Base-by-base conservation (phyloP, 257 asterid genomes). In the Nicotiana knightiana region DNA sequence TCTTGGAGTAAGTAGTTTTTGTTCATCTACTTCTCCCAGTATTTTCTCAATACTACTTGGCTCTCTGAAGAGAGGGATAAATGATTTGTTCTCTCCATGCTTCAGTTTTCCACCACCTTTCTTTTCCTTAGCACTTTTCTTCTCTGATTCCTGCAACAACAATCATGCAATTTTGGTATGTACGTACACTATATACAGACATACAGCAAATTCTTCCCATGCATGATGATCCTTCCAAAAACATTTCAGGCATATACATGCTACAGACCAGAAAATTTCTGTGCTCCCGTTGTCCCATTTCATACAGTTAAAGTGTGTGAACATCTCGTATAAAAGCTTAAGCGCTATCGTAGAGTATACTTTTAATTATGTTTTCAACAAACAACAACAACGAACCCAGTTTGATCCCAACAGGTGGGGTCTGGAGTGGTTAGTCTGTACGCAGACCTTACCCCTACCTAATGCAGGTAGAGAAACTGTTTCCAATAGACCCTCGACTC, bases 41-140 rank as follows among this genome's bases (percentile, higher is more conserved):
- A 96, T 96, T 83, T 96, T 89, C 83, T 94, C 99, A 75, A 96
- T 93, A 91, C 99, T 96, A 86, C 98, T 96, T 4, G 99, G 99
- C 88, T 85, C 91, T 88, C 92, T 86, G 86, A 96, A 96, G 68
- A 90, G 88, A 76, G 98, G 98, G 86, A 91, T 88, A 82, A 93
- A 96, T 3, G 98, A 90, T 87, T 90, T 92, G 46, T 85, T 86
- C 71, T 91, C 96, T n/a, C 90, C 93, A 79, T 82, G 93, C 82
- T 88, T 90, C 65, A 87, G 55, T 78, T 90, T 84, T 53, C 97
- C 93, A 85, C 87, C 90, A 16, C 91, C 94, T 83, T 94, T 92
- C 92, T 90, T 93, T 87, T 92, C 97, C 86, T 90, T 93, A 78
- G 86, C 63, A 83, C 82, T 83, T 90, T 81, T 94, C 93, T 88